These are phyloP conservation scores for Tetracladium marchalianum DNA, from an alignment of 495 filamentous ascomycete species.

Conservation along the genomic window DNA sequence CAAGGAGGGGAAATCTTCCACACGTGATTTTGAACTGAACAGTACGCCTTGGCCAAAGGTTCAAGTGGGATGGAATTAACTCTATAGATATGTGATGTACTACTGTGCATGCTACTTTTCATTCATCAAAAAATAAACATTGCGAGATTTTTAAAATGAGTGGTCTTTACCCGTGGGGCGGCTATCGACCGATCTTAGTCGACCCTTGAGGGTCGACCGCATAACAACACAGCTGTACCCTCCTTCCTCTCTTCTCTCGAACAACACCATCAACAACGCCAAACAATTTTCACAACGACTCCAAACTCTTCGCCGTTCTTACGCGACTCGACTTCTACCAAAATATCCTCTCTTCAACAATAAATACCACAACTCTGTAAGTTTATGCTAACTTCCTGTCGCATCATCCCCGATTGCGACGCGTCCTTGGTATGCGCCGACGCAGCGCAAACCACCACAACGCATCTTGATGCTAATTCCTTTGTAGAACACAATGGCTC, in stretches of 20 bases:
- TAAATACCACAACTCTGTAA: constrained; percentile 11
- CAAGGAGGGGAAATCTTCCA: too few species aligned
- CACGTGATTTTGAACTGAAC: too few species aligned
- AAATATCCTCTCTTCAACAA: neutral
- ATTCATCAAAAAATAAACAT: neutral
- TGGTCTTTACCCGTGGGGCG: constrained; percentile 10
- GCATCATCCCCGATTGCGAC: constrained; percentile 8
- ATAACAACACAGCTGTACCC: constrained; percentile 2
- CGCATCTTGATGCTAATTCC: constrained; percentile 17
- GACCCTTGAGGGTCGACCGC: neutral
- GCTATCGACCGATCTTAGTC: constrained; percentile 6
- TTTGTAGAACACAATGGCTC: constrained; percentile 32
- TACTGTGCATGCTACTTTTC: neutral
- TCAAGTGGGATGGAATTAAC: too few species aligned
- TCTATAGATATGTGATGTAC: too few species aligned
- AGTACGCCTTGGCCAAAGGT: too few species aligned
- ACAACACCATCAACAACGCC: neutral
- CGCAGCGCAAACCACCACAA: constrained; percentile 17
- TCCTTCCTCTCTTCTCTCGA: neutral
- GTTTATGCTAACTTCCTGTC: constrained; percentile 12
- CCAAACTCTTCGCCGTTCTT: neutral
- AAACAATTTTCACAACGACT: too few species aligned
- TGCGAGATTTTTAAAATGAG: neutral
- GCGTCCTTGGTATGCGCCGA: constrained; percentile 16
- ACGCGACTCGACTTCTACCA: constrained; percentile 8